These are phyloP conservation scores for Adansonia grandidieri DNA, from an alignment of 441 rosid species.

Conservation along the genomic window DNA sequence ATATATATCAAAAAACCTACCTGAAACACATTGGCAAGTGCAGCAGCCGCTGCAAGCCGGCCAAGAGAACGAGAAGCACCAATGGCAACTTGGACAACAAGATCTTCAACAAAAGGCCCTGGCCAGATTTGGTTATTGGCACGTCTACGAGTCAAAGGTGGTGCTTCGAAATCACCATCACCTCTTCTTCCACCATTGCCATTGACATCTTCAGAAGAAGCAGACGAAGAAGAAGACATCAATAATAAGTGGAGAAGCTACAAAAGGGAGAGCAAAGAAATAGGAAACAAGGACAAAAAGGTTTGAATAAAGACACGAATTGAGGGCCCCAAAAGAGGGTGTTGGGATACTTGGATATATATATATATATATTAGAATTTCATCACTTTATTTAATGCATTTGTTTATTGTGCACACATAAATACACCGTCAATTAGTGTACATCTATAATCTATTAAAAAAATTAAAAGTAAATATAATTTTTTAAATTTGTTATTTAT, in stretches of 20 bases:
- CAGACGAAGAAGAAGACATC: constrained; percentile 35
- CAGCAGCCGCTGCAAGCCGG: constrained; percentile 74
- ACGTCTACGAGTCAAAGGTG: constrained; percentile 63
- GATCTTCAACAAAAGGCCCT: constrained; percentile 85
- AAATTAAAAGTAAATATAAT: too few species aligned
- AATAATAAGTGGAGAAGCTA: constrained; percentile 23
- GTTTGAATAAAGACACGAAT: constrained; percentile 66
- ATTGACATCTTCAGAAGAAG: constrained; percentile 41
- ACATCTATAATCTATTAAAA: too few species aligned
- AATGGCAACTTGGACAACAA: constrained; percentile 75
- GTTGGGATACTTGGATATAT: constrained; percentile 25
- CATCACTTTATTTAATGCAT: constrained; percentile 7
- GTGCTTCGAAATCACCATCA: constrained; percentile 56
- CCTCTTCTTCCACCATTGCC: constrained; percentile 38
- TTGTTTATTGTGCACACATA: not conserved
- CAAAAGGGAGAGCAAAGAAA: constrained; percentile 34
- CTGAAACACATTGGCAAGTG: constrained; percentile 75
- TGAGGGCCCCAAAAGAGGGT: constrained; percentile 60
- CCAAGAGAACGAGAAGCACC: constrained; percentile 60
- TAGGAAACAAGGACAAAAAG: constrained; percentile 66
- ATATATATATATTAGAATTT: constrained; percentile 24
- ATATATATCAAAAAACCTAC: constrained; percentile 31
- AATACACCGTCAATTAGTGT: not conserved
- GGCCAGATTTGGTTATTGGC: constrained; percentile 82
- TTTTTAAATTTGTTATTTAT: too few species aligned